A percentile compares a stretch with the other conserved stretches of the same genome.
Evolutionary conservation across 352 stramenopile genomes (phyloP).

Genomic region (Globisporangium parvum): DNA sequence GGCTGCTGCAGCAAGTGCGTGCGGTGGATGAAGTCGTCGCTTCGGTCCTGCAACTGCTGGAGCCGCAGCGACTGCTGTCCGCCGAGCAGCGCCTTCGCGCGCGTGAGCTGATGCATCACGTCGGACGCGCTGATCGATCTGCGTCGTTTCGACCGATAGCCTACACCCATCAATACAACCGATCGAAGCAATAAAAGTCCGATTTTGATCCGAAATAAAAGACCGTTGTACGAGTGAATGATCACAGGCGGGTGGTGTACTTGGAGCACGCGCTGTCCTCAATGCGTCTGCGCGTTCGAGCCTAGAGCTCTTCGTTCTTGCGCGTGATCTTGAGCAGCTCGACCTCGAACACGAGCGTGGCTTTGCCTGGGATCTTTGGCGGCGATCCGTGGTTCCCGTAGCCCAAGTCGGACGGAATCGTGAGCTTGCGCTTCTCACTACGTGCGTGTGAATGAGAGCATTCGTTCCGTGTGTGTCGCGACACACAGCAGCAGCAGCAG

Average conservation of each 20-base stretch:
- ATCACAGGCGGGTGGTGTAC: too few relatives aligned
- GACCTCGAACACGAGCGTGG: slow-evolving; percentile 96
- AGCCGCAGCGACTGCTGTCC: slow-evolving; percentile 44
- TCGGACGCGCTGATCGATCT: too few relatives aligned
- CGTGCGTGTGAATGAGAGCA: too few relatives aligned
- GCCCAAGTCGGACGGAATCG: slow-evolving; percentile 83
- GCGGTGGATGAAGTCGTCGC: slow-evolving; percentile 27
- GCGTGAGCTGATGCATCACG: slow-evolving; percentile 22
- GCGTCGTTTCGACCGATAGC: too few relatives aligned
- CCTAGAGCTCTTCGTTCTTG: slow-evolving; percentile 49
- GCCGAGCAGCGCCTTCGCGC: slow-evolving; percentile 30
- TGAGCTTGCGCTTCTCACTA: slow-evolving; percentile 83
- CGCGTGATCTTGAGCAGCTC: slow-evolving; percentile 95
- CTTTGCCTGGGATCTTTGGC: slow-evolving; percentile 91
- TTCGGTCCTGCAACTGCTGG: slow-evolving; percentile 30
- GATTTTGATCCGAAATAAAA: too few relatives aligned
- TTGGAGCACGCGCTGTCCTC: too few relatives aligned
- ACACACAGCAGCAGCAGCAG: too few relatives aligned
- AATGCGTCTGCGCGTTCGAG: too few relatives aligned
- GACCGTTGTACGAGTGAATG: too few relatives aligned
- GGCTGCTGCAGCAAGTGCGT: slow-evolving; percentile 17
- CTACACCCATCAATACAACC: too few relatives aligned
- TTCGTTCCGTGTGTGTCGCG: too few relatives aligned
- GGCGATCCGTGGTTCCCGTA: slow-evolving; percentile 93
- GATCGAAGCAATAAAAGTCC: too few relatives aligned